A percentile compares a stretch with the other conserved stretches of the same genome.
phyloP scores from a whole-genome alignment of 1,284 basidiomycete species.

The Malassezia obtusa region DNA sequence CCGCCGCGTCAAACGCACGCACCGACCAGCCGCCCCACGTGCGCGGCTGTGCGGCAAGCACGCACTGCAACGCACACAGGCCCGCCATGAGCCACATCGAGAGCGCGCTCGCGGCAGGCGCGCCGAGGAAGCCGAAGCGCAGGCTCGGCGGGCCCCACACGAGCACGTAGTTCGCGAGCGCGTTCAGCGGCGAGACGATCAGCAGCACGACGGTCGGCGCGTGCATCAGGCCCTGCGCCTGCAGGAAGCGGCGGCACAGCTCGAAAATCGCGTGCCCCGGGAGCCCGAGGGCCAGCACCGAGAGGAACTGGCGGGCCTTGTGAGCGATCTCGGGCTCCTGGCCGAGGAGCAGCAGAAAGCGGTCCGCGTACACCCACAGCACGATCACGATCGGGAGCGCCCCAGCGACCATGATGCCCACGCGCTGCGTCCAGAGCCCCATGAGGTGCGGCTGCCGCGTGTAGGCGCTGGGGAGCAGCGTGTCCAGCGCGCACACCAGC shows the following conservation, averaged over 20 bases:
- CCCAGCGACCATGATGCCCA: constrained; percentile 55
- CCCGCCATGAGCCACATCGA: constrained; percentile 72
- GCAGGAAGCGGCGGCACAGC: constrained; percentile 36
- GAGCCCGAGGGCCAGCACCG: constrained; percentile 67
- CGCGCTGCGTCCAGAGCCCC: constrained; percentile 80
- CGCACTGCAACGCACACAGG: constrained; percentile 46
- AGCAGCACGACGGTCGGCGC: constrained; percentile 78
- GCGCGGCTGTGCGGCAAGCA: constrained; percentile 57
- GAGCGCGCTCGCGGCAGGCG: constrained; percentile 77
- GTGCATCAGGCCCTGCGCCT: constrained; percentile 61
- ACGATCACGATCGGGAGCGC: constrained; percentile 26
- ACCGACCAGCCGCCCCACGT: constrained; percentile 74
- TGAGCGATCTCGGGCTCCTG: constrained; percentile 79
- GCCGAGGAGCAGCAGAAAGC: constrained; percentile 63
- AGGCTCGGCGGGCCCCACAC: constrained; percentile 51
- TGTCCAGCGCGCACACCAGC: constrained; percentile 71
- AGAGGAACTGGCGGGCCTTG: constrained; percentile 63
- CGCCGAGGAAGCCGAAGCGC: constrained; percentile 79
- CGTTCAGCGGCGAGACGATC: constrained; percentile 76
- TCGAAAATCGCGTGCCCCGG: constrained; percentile 64
- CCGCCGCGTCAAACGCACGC: constrained; percentile 28
- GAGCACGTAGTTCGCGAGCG: constrained; percentile 69
- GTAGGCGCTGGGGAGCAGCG: constrained; percentile 81
- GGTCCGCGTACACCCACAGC: constrained; percentile 69
- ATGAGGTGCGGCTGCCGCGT: constrained; percentile 73